phyloP scores from a whole-genome alignment of 345 rosid species.

The Citrus hindsii region DNA sequence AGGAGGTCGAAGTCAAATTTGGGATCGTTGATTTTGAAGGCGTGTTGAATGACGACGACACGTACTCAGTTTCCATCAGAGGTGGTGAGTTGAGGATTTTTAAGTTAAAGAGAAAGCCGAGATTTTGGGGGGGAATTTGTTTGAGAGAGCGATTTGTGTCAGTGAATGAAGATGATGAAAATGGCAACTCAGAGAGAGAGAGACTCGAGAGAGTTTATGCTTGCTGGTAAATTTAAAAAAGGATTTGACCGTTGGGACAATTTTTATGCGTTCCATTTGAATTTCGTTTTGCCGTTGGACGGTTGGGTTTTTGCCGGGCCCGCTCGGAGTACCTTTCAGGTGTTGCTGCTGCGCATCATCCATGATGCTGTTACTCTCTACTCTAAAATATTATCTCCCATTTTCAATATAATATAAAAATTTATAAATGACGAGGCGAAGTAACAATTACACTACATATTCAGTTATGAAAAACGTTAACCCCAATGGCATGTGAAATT shows the following conservation, averaged over 20 bases:
- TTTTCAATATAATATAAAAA: no score
- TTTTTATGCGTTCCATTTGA: constrained; percentile 12
- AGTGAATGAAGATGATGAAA: background rate
- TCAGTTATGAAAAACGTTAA: no score
- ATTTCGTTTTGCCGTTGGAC: constrained; percentile 13
- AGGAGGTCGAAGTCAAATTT: constrained; percentile 16
- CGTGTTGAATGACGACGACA: background rate
- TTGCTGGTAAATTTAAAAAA: background rate
- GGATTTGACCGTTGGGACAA: constrained; percentile 27
- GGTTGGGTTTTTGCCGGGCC: constrained; percentile 11
- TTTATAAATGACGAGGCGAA: background rate
- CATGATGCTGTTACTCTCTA: background rate
- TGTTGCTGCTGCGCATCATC: background rate
- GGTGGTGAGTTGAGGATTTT: background rate
- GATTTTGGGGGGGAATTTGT: background rate
- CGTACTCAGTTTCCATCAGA: constrained; percentile 26
- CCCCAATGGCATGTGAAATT: no score
- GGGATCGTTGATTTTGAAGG: constrained; percentile 20
- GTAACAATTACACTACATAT: background rate
- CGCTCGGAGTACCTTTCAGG: background rate
- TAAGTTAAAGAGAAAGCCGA: background rate
- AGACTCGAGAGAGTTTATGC: background rate
- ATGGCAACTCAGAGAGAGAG: background rate
- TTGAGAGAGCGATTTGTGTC: background rate
- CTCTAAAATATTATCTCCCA: background rate